Percentiles rank a stretch among this genome's conserved stretches.
Conservation (phyloP, 2,329 filamentous ascomycete genomes). For the Reticulascus tulasneorum region DNA sequence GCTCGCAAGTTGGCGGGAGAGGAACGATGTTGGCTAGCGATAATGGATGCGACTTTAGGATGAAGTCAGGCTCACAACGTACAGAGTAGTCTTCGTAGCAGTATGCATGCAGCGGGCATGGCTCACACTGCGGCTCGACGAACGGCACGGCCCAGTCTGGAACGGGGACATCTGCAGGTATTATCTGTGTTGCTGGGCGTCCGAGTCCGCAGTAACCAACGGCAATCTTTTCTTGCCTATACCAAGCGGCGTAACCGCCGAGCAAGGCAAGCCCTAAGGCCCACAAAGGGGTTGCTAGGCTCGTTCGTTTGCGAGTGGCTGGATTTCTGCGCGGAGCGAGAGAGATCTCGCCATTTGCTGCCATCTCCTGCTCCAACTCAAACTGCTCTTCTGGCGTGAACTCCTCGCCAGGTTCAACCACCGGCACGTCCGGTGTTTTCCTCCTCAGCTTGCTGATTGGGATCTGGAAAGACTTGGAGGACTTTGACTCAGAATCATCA, state of each 20-base stretch:
- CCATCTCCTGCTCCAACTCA: slow-evolving; percentile 69
- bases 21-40: slow-evolving; percentile 77
- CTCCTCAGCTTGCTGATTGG: slow-evolving; percentile 39
- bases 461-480: slow-evolving; percentile 56
- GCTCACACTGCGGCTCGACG: slow-evolving; percentile 78
- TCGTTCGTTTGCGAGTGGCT: slow-evolving; percentile 33
- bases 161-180: slow-evolving; percentile 49
- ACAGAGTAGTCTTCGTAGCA: slow-evolving; percentile 77
- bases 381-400: slow-evolving; percentile 90
- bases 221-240: slow-evolving; percentile 90
- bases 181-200: slow-evolving; percentile 49
- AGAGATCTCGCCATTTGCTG: slow-evolving; percentile 46
- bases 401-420: slow-evolving; percentile 74
- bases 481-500: slow-evolving; percentile 11
- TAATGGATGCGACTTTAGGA: slow-evolving; percentile 79
- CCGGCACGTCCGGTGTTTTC: slow-evolving; percentile 28
- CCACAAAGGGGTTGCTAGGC: slow-evolving; percentile 62
- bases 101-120: slow-evolving; percentile 84
- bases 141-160: slow-evolving; percentile 69
- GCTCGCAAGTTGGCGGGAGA: slow-evolving; percentile 85
- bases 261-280: slow-evolving; percentile 68
- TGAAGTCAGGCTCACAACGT: slow-evolving; percentile 80
- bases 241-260: slow-evolving; percentile 73
- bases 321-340: slow-evolving; percentile 40
- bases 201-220: slow-evolving; percentile 93